phyloP scores from a whole-genome alignment of 83 land plant genomes.

The Picea abies region DNA sequence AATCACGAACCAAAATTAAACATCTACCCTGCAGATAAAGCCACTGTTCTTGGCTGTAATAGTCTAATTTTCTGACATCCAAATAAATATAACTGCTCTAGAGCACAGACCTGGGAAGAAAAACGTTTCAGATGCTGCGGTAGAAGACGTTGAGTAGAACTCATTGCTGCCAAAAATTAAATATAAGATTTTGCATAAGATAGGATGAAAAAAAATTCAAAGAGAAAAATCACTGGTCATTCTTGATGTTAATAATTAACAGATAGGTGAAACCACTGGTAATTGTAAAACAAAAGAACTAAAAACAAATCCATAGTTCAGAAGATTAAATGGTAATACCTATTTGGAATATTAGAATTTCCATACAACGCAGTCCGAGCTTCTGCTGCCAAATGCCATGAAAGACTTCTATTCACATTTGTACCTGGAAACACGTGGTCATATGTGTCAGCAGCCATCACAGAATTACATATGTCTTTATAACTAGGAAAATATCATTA shows the following conservation, averaged over 20 bases:
- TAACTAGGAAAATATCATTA: not conserved
- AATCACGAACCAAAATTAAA: not conserved
- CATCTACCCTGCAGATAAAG: not conserved
- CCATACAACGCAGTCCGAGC: constrained; percentile 39
- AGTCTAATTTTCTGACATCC: not conserved
- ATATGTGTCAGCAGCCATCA: not conserved
- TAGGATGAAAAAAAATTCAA: not conserved
- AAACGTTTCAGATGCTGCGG: constrained; percentile 29
- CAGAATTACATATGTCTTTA: not conserved
- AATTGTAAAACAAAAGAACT: not conserved
- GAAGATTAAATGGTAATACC: constrained; percentile 21
- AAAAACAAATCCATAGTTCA: not conserved
- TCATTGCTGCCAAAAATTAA: constrained; percentile 33
- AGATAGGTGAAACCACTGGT: not conserved
- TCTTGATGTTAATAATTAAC: not conserved
- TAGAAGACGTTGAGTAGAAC: constrained; percentile 25
- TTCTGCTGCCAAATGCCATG: constrained; percentile 79
- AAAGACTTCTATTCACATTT: constrained; percentile 57
- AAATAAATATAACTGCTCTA: not conserved
- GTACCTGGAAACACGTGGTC: constrained; percentile 1
- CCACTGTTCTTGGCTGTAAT: not conserved
- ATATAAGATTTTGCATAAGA: not conserved
- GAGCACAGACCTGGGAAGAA: constrained; percentile 38
- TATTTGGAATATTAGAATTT: constrained; percentile 16
- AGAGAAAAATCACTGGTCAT: not conserved